phyloP scores from a whole-genome alignment of 306 rosid species.

The Rosa lucieae region DNA sequence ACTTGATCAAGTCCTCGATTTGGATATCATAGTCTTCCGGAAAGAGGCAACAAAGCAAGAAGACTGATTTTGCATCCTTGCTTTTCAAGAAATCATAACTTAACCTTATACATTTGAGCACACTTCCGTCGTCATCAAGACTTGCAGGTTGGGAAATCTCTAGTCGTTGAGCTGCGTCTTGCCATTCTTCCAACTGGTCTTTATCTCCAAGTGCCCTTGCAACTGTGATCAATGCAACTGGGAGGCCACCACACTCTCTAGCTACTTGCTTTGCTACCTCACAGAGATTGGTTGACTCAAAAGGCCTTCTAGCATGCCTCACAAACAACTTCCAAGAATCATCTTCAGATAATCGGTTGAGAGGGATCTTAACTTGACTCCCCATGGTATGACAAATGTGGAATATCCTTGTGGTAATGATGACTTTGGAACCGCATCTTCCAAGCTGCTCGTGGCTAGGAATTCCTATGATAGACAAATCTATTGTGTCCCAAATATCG shows the following conservation, averaged over 20 bases:
- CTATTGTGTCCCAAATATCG: neutral
- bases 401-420: neutral
- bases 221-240: neutral
- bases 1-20: neutral
- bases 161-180: neutral
- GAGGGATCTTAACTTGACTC: neutral
- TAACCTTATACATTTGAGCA: neutral
- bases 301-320: neutral
- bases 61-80: neutral
- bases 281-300: neutral
- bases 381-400: neutral
- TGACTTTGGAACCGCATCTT: neutral
- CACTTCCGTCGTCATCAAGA: neutral
- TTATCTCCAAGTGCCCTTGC: neutral
- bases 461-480: no score
- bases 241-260: neutral
- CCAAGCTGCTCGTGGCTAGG: neutral
- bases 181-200: neutral
- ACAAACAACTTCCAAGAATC: neutral
- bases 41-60: neutral
- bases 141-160: neutral
- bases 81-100: neutral
- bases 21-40: neutral
- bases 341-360: neutral
- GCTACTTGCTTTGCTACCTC: neutral